Evolutionary conservation across 176 grass and related monocot genomes (phyloP).

Genomic region (Musa acuminata): DNA sequence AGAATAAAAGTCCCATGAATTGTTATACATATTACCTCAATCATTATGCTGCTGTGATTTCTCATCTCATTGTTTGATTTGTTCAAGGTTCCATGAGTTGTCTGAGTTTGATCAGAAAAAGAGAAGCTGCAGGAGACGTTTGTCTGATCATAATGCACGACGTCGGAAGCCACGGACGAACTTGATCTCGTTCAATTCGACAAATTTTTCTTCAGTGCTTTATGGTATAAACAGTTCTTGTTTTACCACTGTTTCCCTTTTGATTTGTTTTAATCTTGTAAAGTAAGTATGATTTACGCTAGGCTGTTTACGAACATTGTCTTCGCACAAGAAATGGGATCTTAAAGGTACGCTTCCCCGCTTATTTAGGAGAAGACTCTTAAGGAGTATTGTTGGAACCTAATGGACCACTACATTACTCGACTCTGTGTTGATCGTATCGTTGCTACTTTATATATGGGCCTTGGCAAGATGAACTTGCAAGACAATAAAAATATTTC

Average conservation of each 20-base stretch:
- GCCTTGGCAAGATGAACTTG: background rate
- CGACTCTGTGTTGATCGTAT: background rate
- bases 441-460: background rate
- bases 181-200: slow-evolving; percentile 57
- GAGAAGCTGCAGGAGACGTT: slow-evolving; percentile 74
- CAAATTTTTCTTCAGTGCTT: slow-evolving; percentile 48
- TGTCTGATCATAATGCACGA: slow-evolving; percentile 89
- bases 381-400: background rate
- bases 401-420: background rate
- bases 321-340: background rate
- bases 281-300: background rate
- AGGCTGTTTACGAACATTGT: background rate
- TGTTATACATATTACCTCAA: no score
- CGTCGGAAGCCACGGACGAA: slow-evolving; percentile 72
- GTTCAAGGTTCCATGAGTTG: slow-evolving; percentile 76
- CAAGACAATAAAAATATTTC: background rate
- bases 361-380: background rate
- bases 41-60: background rate
- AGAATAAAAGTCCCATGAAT: background rate
- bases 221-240: slow-evolving; percentile 38
- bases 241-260: background rate
- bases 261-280: background rate
- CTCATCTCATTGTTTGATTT: slow-evolving; percentile 19
- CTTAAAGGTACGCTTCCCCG: background rate
- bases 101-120: slow-evolving; percentile 91